These are phyloP conservation scores for Oldenlandia corymbosa DNA, from an alignment of 257 asterid genomes.

Conservation along the genomic window DNA sequence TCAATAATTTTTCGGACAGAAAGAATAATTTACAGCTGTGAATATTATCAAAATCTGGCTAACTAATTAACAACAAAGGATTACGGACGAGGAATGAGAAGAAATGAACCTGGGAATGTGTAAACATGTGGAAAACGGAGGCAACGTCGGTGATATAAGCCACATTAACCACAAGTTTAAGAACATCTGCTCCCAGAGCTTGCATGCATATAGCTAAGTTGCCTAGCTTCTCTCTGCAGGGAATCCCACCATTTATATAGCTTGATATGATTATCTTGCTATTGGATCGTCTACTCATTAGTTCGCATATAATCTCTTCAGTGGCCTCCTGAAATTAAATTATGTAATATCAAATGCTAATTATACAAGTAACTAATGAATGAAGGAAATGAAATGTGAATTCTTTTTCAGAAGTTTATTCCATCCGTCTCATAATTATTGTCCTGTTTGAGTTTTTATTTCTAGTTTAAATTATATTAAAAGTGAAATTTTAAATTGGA, in stretches of 20 bases:
- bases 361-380: too few species aligned
- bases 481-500: too few species aligned
- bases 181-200: constrained; percentile 45
- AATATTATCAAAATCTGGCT: too few species aligned
- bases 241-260: constrained; percentile 25
- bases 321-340: constrained; percentile 32
- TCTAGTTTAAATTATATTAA: too few species aligned
- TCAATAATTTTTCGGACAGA: too few species aligned
- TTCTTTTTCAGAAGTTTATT: too few species aligned
- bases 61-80: too few species aligned
- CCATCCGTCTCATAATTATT: too few species aligned
- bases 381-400: background rate
- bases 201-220: constrained; percentile 41
- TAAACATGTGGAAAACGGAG: constrained; percentile 51
- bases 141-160: constrained; percentile 54
- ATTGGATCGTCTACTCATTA: constrained; percentile 34
- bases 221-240: constrained; percentile 39
- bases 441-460: too few species aligned
- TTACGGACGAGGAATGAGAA: background rate
- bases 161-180: constrained; percentile 51
- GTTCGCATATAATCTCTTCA: constrained; percentile 29
- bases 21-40: too few species aligned
- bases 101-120: constrained; percentile 55
- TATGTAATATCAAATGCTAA: too few species aligned
- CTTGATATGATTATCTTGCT: constrained; percentile 46